Evolutionary conservation across 2,329 filamentous ascomycete species (phyloP), one percentile per base, ranked within the genome.

Genomic region (Ceratocystis cubensis): DNA sequence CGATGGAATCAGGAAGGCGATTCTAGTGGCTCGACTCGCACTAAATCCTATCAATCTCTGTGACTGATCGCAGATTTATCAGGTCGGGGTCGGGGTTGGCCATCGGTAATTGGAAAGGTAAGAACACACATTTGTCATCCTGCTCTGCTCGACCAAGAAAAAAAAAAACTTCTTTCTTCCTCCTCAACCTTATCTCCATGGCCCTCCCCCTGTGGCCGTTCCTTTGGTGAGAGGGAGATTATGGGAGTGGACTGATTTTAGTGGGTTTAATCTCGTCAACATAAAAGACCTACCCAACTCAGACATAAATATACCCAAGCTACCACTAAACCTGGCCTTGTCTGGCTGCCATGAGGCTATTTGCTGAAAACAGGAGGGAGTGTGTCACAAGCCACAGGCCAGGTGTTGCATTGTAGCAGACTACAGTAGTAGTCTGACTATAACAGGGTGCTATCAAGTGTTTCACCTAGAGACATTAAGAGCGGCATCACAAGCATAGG

Each of bases 221-320:
- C 7, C 8, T 59, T 20, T n/a, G 15, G 20, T n/a, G 28, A 13
- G 28, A 33, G 30, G 56, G 17, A n/a, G 46, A n/a, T 48, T 22
- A 22, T 59, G 15, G 28, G n/a, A 28, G 46, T 59, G 56, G 56
- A 17, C 56, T 59, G 56, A 59, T 59, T 59, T 37, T 25, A 30
- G 56, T 37, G 56, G n/a, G 56, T 59, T 59, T 59, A 59, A 59
- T 59, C 56, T 59, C 56, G 28, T 37, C 56, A 59, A 59, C 20
- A 28, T 15, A 59, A 41, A 41, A 41, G 10, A 22, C 48, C 48
- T n/a, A 5, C n/a, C 48, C 22, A 41, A 41, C 22, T 15, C 48
- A 53, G 8, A 53, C 8, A 53, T 17, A 25, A 15, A 20, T 53
- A 22, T 41, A 41, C 37, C 3, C 37, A 41, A 41, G 37, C 13